Evolutionary conservation across 345 rosid species (phyloP), one percentile per base, ranked within the genome.

Genomic region (Kandelia obovata): DNA sequence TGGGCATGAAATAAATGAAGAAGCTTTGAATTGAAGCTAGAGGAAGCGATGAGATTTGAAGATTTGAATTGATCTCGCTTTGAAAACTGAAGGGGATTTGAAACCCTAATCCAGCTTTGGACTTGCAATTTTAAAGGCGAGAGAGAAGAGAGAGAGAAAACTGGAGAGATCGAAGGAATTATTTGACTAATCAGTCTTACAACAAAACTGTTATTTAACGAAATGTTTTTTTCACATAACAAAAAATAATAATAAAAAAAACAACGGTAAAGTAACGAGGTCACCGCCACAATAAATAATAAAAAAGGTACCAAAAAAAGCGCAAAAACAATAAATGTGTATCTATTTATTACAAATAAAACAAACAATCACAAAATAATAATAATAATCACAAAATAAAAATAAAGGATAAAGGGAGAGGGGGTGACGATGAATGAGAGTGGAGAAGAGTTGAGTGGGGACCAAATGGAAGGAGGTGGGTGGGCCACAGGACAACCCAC

Each of bases 101-200:
- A 79, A 87, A 80, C 86, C 88, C 88, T 83, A 70, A 62, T 62
- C 56, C 4, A 5, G n/a, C 62, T 23, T 70, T 62, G 70, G 75
- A 82, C 66, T 82, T 71, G 78, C 73, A 76, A 46, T 64, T 79
- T 82, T 78, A 62, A 71, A 79, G 74, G 64, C 31, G 66, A 60
- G 69, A 58, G 66, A 71, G 19, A 43, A 43, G 49, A 43, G 16
- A 13, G 49, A 43, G 17, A 43, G 19, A 16, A 39, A 9, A 11
- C 16, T 2, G 46, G 15, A 43, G 13, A 5, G 49, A 13, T 11
- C 17, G 5, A 13, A 43, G 5, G 49, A 43, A 43, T 43, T 43
- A 43, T 43, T 43, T 43, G 17, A 13, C 49, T 43, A 3, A 43
- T 3, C 49, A 43, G 3, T 43, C 13, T 43, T 43, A 3, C 49